Conservation (phyloP, 2,329 filamentous ascomycete species). For the Didymella sp. region DNA sequence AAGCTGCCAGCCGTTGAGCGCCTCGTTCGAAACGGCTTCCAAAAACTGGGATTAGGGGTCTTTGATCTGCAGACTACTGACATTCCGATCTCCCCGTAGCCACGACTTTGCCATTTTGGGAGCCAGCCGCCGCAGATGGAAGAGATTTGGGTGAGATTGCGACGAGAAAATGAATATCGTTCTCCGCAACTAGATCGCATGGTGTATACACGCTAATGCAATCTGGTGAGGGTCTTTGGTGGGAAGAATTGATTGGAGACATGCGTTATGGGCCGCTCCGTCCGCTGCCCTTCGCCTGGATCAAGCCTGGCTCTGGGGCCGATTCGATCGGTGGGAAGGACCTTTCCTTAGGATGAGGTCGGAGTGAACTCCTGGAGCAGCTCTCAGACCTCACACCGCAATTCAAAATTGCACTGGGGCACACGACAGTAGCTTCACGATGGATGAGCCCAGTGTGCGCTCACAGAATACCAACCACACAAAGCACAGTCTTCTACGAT, state of each 20-base stretch:
- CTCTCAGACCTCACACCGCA: slow-evolving; percentile 3
- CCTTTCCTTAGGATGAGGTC: slow-evolving; percentile 1
- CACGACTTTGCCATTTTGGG: slow-evolving; percentile 10
- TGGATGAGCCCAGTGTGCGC: background rate
- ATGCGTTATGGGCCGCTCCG: slow-evolving; percentile 17
- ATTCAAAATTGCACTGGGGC: slow-evolving; percentile 1
- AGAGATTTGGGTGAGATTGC: slow-evolving; percentile 8
- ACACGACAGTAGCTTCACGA: background rate
- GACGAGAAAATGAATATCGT: slow-evolving; percentile 15
- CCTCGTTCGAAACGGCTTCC: slow-evolving; percentile 6
- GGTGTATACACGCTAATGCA: slow-evolving; percentile 21
- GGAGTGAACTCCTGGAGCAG: slow-evolving; percentile 3
- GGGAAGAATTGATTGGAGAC: background rate
- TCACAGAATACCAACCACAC: background rate
- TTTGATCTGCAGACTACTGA: slow-evolving; percentile 14
- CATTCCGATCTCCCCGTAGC: slow-evolving; percentile 9
- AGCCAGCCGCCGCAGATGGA: background rate
- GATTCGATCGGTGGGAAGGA: slow-evolving; percentile 1
- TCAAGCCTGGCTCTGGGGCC: slow-evolving; percentile 5
- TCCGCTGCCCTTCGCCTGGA: slow-evolving; percentile 9
- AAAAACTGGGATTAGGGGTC: slow-evolving; percentile 7
- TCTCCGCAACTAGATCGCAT: slow-evolving; percentile 13
- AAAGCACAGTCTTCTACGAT: background rate
- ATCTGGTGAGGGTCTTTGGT: background rate
- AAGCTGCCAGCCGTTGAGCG: slow-evolving; percentile 14